These are phyloP conservation scores for Solanum chacoense DNA, from an alignment of 305 asterid species.

Conservation along the genomic window DNA sequence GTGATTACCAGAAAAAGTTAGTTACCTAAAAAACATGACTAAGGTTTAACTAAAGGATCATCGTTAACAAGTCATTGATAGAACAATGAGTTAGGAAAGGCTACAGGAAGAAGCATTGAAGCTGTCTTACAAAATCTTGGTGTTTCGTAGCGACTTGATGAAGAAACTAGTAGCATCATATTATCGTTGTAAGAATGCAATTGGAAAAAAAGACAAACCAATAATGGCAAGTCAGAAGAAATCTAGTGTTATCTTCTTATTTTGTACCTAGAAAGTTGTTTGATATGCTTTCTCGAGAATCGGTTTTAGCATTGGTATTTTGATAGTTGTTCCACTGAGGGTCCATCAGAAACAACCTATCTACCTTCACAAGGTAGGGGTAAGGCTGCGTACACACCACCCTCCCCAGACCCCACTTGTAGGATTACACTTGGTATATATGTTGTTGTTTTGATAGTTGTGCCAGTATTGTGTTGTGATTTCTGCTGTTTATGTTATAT, in stretches of 20 bases:
- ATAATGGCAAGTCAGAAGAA: not conserved
- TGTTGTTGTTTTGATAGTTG: not conserved
- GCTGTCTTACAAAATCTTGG: not conserved
- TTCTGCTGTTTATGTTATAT: not conserved
- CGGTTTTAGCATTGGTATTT: not conserved
- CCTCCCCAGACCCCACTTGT: not conserved
- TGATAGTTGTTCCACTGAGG: not conserved
- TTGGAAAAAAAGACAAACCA: not conserved
- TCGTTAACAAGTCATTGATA: not conserved
- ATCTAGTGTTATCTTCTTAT: not conserved
- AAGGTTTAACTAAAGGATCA: not conserved
- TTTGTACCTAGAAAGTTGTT: not conserved
- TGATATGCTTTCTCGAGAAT: not conserved
- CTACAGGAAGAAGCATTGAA: not conserved
- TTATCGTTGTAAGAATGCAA: not conserved
- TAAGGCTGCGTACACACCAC: not conserved
- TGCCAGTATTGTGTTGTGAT: not conserved
- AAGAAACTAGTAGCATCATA: not conserved
- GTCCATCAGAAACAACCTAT: not conserved
- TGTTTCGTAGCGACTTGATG: not conserved
- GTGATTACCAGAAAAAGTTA: not conserved
- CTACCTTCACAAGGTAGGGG: not conserved
- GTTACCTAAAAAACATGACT: not conserved
- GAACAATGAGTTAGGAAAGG: not conserved
- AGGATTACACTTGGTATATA: not conserved